Evolutionary conservation across 2,329 filamentous ascomycete genomes (phyloP), one percentile per base, ranked within the genome.

Genomic region (Pyrenophora graminea): DNA sequence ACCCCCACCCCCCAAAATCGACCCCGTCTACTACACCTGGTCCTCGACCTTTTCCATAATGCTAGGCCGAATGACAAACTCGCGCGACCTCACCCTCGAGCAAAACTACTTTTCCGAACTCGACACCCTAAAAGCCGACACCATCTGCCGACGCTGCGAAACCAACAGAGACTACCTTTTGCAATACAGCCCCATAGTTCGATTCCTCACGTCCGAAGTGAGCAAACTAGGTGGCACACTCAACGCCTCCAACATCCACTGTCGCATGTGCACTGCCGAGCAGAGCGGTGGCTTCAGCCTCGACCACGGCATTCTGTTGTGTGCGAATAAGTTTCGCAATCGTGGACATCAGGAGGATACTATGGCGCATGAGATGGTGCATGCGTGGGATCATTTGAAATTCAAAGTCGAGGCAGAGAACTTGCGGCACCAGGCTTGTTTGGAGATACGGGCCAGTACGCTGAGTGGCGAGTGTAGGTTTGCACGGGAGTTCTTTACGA

Each of bases 321-420:
- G 94, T 75, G 91, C 94, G 44, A 99, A 99, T 75, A 87, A 94
- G 75, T 84, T 97, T 69, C 80, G 87, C 52, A 86, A 91, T 69
- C 79, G 85, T 50, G 86, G 86, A 27, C 91, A 96, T 70, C 74
- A 96, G 62, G 94, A 99, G 77, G 94, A 99, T 72, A 96, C 92
- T 9, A 79, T 99, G 67, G 87, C 92, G 23, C 94, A 99, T 74
- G 94, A 99, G 78, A 95, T 99, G 91, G 89, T 99, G 45, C 94
- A 99, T 73, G 92, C 92, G 1, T 97, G 91, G 80, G 94, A 99
- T 72, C 89, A 96, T 72, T 70, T 97, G 63, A 80, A 93, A 58
- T 99, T 91, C 79, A 94, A 96, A 75, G 86, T 97, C 38, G 88
- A 97, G 69, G 90, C 89, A 78, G 74, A 78, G n/a, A 84, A 89